Conservation (phyloP, 371 early-diverging fungal species). For the Sporodiniella umbellata region DNA sequence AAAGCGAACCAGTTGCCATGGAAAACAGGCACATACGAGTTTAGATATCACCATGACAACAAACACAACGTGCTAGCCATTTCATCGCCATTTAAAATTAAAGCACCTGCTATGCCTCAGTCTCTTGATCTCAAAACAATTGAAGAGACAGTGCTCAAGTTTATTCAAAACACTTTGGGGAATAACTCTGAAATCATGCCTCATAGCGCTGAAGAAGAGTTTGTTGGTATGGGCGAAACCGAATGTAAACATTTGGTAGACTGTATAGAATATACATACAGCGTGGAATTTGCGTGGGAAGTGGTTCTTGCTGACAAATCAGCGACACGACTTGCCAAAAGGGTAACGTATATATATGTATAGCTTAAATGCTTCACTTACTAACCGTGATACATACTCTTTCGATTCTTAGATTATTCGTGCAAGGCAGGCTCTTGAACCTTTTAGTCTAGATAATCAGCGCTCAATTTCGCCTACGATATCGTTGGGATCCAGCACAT, state of each 20-base stretch:
- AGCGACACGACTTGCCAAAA: conserved; percentile 43
- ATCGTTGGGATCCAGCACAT: conserved; percentile 4
- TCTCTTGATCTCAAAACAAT: conserved; percentile 18
- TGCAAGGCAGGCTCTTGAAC: conserved; percentile 36
- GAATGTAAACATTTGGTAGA: conserved; percentile 77
- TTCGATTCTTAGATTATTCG: conserved; percentile 20
- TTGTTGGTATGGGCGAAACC: conserved; percentile 60
- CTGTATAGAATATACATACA: conserved; percentile 74
- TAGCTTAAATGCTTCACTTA: neutral
- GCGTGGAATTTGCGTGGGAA: conserved; percentile 86
- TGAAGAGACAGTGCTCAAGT: conserved; percentile 23
- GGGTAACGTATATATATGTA: conserved; percentile 18
- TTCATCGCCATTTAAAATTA: conserved; percentile 77
- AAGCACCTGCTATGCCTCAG: conserved; percentile 15
- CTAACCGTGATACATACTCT: neutral
- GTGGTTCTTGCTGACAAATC: conserved; percentile 63
- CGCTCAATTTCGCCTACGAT: conserved; percentile 7
- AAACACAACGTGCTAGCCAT: conserved; percentile 81
- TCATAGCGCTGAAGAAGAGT: conserved; percentile 49
- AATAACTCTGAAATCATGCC: conserved; percentile 56
- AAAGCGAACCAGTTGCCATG: conserved; percentile 72
- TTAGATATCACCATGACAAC: conserved; percentile 85
- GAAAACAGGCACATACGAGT: conserved; percentile 83
- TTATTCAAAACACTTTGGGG: conserved; percentile 37
- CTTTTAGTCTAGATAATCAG: conserved; percentile 19